Percentiles rank a stretch among this genome's conserved stretches.
Evolutionary conservation across 1,284 basidiomycete genomes (phyloP).

Genomic region (Pterula multifida): DNA sequence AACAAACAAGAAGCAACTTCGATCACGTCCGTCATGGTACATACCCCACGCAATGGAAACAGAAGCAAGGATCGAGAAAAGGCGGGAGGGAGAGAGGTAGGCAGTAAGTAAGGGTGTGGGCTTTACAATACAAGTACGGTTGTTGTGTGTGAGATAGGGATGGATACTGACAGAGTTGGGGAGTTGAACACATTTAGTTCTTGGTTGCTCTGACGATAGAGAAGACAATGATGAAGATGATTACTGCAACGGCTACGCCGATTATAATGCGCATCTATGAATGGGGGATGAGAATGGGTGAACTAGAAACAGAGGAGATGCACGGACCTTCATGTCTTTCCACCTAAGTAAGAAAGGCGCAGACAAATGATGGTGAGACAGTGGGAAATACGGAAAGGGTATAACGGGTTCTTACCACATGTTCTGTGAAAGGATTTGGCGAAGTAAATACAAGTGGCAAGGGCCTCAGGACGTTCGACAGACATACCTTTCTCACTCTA

Average conservation of each 20-base stretch:
- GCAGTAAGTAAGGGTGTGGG: neutral
- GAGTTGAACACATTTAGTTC: constrained; percentile 18
- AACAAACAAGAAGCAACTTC: neutral
- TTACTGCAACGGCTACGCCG: constrained; percentile 74
- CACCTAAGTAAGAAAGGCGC: constrained; percentile 44
- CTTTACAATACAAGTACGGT: neutral
- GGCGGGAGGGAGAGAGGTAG: neutral
- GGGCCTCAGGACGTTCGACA: constrained; percentile 6
- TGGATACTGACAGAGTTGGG: neutral
- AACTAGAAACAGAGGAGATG: too few species aligned
- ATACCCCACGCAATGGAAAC: neutral
- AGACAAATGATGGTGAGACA: constrained; percentile 3
- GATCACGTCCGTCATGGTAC: neutral
- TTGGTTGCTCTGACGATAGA: constrained; percentile 77
- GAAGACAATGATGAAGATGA: constrained; percentile 89
- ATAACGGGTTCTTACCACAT: constrained; percentile 80
- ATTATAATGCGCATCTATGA: constrained; percentile 83
- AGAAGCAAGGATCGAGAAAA: neutral
- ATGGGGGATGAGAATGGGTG: constrained; percentile 10
- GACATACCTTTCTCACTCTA: constrained; percentile 90
- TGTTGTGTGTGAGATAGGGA: neutral
- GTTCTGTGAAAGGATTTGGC: constrained; percentile 32
- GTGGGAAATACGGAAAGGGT: constrained; percentile 21
- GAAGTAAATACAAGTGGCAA: neutral
- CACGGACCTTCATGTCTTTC: constrained; percentile 89